Evolutionary conservation across 2,329 filamentous ascomycete genomes (phyloP), one percentile per base, ranked within the genome.

Genomic region (Alternaria sp.): DNA sequence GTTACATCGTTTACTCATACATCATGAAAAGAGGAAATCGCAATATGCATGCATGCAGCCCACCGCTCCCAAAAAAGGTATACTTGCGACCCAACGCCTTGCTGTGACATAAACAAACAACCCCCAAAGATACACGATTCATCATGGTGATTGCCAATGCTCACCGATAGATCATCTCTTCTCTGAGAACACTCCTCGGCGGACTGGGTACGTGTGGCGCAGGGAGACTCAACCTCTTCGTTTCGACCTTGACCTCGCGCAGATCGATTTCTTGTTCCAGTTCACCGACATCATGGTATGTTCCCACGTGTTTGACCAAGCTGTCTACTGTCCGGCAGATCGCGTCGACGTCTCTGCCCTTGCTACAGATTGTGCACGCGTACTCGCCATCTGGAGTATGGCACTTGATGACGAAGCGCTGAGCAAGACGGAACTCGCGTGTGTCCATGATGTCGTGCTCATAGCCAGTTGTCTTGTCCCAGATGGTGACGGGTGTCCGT

Each of bases 371-470:
- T 6, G 78, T 72, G 58, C 79, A 80, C 6, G 79, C 79, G 56
- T 75, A 80, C 61, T 77, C 73, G 28, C 77, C 78, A 14, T 76
- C 73, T 2, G 71, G 69, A 0, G 78, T 79, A 49, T 80, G 78
- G 54, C 78, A 79, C 54, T 80, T 80, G 55, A 80, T 63, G 7
- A 78, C 75, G 60, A 80, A 80, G 9, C 78, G 74, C 66, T 79
- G 78, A 1, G 72, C 76, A 8, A 80, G 71, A 23, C 73, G 67
- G 41, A 78, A 80, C 56, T 78, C 77, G 20, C 77, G 68, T n/a
- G 76, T 77, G 45, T 79, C 75, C 55, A 78, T 63, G 43, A 79
- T 65, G 21, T 76, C 72, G 11, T 77, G 74, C 44, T 78, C 70
- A 49, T 76, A 76, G 11, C 70, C 69, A 12, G 60, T 25, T 6